Evolutionary conservation across 257 asterid genomes (phyloP).

Genomic region (Solanum megistacrolobum): DNA sequence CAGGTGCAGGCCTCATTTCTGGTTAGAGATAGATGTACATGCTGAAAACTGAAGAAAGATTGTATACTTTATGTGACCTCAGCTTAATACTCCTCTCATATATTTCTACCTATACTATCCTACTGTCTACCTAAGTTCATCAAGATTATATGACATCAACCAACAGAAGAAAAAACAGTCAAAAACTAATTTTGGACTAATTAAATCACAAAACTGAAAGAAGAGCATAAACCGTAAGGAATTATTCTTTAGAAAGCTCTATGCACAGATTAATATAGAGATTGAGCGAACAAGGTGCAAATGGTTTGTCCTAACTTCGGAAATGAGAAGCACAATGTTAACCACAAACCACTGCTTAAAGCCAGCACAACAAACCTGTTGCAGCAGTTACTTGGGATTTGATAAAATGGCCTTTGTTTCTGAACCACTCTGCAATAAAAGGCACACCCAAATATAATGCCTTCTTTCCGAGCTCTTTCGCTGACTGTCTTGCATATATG

Average conservation of each 20-base stretch:
- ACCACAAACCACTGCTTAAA: neutral
- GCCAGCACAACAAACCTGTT: conserved; percentile 48
- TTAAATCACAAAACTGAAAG: neutral
- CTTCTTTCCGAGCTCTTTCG: conserved; percentile 98
- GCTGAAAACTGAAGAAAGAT: neutral
- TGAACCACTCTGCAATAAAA: conserved; percentile 97
- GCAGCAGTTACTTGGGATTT: conserved; percentile 99
- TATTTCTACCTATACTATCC: neutral
- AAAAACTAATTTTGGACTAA: neutral
- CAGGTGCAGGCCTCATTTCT: neutral
- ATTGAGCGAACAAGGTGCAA: neutral
- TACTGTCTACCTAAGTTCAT: neutral
- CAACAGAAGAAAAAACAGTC: neutral
- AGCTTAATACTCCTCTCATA: neutral
- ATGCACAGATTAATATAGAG: neutral
- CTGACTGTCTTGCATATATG: conserved; percentile 88
- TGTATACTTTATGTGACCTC: neutral
- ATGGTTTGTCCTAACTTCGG: neutral
- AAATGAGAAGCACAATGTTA: neutral
- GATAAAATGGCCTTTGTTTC: conserved; percentile 93
- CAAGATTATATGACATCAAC: neutral
- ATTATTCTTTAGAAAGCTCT: neutral
- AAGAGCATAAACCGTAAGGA: neutral
- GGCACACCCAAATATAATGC: conserved; percentile 89
- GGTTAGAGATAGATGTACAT: neutral